Evolutionary conservation across 805 yeast species (phyloP).

Genomic region (Pichia eremophila): DNA sequence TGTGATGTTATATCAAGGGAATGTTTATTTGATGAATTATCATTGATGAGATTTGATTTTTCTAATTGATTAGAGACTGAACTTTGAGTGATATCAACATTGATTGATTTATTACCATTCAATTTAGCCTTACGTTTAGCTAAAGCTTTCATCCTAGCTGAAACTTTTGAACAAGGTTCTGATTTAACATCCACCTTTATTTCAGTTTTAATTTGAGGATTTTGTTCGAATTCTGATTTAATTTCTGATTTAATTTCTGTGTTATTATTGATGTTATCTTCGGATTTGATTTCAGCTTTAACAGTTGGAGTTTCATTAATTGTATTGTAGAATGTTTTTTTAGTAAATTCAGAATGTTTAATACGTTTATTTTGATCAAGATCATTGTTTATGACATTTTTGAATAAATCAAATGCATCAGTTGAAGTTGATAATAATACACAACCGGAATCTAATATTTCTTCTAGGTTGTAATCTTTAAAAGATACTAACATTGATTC

Average conservation of each 20-base stretch:
- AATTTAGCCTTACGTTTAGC: conserved; percentile 85
- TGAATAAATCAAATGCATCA: conserved; percentile 22
- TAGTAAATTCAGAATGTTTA: conserved; percentile 23
- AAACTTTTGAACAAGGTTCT: conserved; percentile 24
- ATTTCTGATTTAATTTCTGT: conserved; percentile 7
- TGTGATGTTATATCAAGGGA: conserved; percentile 55
- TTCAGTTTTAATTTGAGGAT: conserved; percentile 9
- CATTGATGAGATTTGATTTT: conserved; percentile 51
- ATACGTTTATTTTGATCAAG: conserved; percentile 10
- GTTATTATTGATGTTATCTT: too few relatives aligned
- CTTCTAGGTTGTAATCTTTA: conserved; percentile 40
- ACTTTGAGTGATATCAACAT: conserved; percentile 65
- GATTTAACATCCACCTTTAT: neutral
- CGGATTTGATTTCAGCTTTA: conserved; percentile 1
- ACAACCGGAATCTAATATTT: conserved; percentile 40
- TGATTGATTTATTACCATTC: conserved; percentile 32
- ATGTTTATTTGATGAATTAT: conserved; percentile 30
- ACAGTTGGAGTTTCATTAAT: neutral
- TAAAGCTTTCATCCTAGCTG: conserved; percentile 85
- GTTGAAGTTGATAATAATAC: conserved; percentile 61
- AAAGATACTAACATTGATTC: conserved; percentile 39
- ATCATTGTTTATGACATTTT: conserved; percentile 5
- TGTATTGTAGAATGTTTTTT: conserved; percentile 20
- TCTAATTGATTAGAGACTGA: conserved; percentile 46
- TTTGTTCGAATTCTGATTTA: neutral